Evolutionary conservation across 2,329 filamentous ascomycete species (phyloP).

Genomic region (Hypoxylon sp.): DNA sequence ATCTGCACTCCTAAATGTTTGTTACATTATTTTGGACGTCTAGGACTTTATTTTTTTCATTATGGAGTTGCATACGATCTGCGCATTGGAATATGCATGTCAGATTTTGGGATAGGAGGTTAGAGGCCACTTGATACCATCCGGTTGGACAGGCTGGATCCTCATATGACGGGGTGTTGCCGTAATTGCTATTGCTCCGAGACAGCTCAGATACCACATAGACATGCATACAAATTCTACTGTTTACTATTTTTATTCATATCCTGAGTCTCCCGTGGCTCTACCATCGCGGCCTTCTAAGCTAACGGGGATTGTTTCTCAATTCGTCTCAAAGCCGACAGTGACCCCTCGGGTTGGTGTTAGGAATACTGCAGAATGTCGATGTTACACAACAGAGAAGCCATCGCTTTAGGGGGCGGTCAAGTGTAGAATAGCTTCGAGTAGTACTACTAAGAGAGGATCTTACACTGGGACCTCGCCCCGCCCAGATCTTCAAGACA

Average conservation of each 20-base stretch:
- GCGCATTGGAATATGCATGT: conserved; percentile 24
- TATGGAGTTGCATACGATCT: conserved; percentile 27
- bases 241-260: conserved; percentile 33
- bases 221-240: conserved; percentile 11
- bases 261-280: conserved; percentile 1
- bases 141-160: conserved; percentile 26
- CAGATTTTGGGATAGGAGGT: conserved; percentile 32
- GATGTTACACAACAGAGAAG: background rate
- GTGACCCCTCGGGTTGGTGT: no score
- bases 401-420: background rate
- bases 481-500: no score
- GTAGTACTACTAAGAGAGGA: no score
- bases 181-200: conserved; percentile 26
- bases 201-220: conserved; percentile 16
- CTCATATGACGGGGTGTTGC: conserved; percentile 25
- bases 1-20: conserved; percentile 2
- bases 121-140: conserved; percentile 37
- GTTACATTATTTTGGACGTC: conserved; percentile 19
- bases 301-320: background rate
- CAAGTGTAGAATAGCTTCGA: no score
- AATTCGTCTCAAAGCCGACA: no score
- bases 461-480: no score
- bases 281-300: background rate
- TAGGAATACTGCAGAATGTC: background rate
- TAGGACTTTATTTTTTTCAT: conserved; percentile 18